A percentile compares a stretch with the other conserved stretches of the same genome.
Evolutionary conservation across 495 filamentous ascomycete genomes (phyloP).

Genomic region (Penicillium arizonense): DNA sequence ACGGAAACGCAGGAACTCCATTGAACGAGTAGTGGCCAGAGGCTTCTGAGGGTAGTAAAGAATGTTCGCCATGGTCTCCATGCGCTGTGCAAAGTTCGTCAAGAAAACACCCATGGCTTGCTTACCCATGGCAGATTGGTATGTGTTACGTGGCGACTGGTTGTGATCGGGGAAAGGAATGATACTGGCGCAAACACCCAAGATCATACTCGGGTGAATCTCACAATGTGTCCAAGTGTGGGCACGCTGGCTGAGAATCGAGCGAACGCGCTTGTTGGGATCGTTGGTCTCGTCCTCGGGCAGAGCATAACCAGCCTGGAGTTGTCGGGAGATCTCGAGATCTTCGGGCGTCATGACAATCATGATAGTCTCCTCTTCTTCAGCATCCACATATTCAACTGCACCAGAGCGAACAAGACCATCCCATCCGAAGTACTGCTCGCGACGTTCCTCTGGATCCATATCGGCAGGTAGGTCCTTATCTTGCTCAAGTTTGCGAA

Average conservation of each 20-base stretch:
- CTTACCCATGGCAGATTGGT: slow-evolving; percentile 99
- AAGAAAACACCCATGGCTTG: slow-evolving; percentile 99
- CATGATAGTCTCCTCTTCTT: slow-evolving; percentile 98
- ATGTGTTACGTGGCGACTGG: slow-evolving; percentile 96
- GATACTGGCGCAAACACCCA: slow-evolving; percentile 97
- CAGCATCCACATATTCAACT: slow-evolving; percentile 94
- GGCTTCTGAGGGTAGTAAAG: slow-evolving; percentile 99
- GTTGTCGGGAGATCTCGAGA: slow-evolving; percentile 66
- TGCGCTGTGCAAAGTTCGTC: slow-evolving; percentile 90
- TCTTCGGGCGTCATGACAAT: slow-evolving; percentile 99
- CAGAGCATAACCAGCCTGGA: slow-evolving; percentile 63
- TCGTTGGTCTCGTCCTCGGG: slow-evolving; percentile 57
- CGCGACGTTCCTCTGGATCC: slow-evolving; percentile 54
- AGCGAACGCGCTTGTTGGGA: slow-evolving; percentile 79
- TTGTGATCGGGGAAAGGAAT: slow-evolving; percentile 99
- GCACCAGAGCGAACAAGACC: slow-evolving; percentile 76
- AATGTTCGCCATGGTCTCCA: slow-evolving; percentile 99
- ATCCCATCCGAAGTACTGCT: slow-evolving; percentile 80
- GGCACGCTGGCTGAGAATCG: slow-evolving; percentile 74
- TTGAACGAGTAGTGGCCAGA: slow-evolving; percentile 89
- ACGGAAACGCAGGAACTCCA: slow-evolving; percentile 98
- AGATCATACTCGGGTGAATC: slow-evolving; percentile 98
- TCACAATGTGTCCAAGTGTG: slow-evolving; percentile 97
- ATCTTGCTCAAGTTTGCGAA: slow-evolving; percentile 66
- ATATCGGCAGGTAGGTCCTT: slow-evolving; percentile 58